These are phyloP conservation scores for Boletus tomentosulus DNA, from an alignment of 768 basidiomycete species.

Conservation along the genomic window DNA sequence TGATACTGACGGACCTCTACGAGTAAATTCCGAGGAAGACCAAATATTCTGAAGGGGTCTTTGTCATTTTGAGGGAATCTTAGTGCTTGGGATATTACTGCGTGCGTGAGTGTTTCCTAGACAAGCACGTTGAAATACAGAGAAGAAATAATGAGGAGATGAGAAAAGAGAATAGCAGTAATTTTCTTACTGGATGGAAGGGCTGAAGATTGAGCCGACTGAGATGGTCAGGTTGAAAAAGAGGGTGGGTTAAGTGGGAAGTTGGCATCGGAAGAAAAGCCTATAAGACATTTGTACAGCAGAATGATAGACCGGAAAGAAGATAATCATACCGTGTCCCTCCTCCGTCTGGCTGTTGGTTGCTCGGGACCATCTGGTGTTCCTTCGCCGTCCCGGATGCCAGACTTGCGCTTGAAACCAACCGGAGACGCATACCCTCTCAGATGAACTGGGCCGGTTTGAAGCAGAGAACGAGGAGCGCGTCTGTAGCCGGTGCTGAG, in stretches of 20 bases:
- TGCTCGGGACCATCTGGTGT: conserved; percentile 15
- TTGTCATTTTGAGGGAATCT: conserved; percentile 43
- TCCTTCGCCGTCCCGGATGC: conserved; percentile 10
- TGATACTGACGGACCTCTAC: conserved; percentile 57
- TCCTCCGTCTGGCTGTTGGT: conserved; percentile 21
- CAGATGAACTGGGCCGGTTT: background rate
- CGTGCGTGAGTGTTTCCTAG: conserved; percentile 31
- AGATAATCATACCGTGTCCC: conserved; percentile 15
- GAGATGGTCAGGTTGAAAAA: conserved; percentile 39
- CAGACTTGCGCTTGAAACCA: conserved; percentile 21
- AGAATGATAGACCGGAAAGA: background rate
- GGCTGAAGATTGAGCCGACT: conserved; percentile 36
- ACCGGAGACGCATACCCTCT: conserved; percentile 18
- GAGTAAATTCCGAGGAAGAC: conserved; percentile 64
- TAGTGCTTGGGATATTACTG: conserved; percentile 43
- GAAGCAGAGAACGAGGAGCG: conserved; percentile 5
- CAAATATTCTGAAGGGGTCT: conserved; percentile 59
- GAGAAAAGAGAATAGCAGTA: background rate
- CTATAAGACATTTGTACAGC: conserved; percentile 22
- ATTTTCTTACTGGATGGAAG: conserved; percentile 40
- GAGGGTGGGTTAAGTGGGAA: conserved; percentile 34
- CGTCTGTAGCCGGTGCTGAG: conserved; percentile 12
- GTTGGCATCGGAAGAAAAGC: conserved; percentile 41
- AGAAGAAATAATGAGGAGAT: background rate
- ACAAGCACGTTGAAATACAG: too few species aligned